Evolutionary conservation across 106 monocot species (phyloP).

Genomic region (Acorus gramineus): DNA sequence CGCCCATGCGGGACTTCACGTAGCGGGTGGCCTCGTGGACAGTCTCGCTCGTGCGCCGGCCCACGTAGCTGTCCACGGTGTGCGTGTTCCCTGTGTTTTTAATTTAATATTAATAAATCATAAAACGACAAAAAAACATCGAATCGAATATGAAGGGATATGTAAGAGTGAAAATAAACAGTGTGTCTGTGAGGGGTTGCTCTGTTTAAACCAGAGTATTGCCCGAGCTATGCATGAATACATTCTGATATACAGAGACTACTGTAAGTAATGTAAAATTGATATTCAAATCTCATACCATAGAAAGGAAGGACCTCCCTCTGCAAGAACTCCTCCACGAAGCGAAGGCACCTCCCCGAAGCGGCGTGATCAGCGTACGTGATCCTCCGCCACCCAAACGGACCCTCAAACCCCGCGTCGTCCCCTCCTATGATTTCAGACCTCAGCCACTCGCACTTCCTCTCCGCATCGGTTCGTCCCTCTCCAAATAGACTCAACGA

Average conservation of each 20-base stretch:
- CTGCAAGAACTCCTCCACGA: slow-evolving; percentile 38
- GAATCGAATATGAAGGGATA: background rate
- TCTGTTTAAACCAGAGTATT: background rate
- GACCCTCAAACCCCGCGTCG: slow-evolving; percentile 33
- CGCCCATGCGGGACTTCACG: slow-evolving; percentile 39
- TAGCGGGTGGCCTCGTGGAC: slow-evolving; percentile 25
- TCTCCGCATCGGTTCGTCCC: background rate
- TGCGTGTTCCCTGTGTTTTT: slow-evolving; percentile 48
- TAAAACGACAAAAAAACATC: background rate
- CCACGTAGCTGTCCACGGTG: slow-evolving; percentile 61
- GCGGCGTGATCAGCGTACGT: slow-evolving; percentile 65
- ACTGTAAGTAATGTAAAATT: background rate
- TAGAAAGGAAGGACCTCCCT: slow-evolving; percentile 44
- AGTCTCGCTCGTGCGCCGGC: slow-evolving; percentile 30
- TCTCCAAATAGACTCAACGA: too few relatives aligned
- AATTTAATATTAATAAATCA: too few relatives aligned
- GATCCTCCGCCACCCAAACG: slow-evolving; percentile 47
- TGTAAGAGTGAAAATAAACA: background rate
- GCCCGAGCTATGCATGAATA: background rate
- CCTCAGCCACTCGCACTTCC: slow-evolving; percentile 32
- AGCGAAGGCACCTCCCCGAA: slow-evolving; percentile 50
- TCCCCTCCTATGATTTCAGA: slow-evolving; percentile 42
- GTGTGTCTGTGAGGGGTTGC: too few relatives aligned
- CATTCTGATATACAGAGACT: background rate
- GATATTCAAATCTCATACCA: slow-evolving; percentile 16